phyloP scores from a whole-genome alignment of 1,139 yeast genomes.

The Taiozyma sp. region DNA sequence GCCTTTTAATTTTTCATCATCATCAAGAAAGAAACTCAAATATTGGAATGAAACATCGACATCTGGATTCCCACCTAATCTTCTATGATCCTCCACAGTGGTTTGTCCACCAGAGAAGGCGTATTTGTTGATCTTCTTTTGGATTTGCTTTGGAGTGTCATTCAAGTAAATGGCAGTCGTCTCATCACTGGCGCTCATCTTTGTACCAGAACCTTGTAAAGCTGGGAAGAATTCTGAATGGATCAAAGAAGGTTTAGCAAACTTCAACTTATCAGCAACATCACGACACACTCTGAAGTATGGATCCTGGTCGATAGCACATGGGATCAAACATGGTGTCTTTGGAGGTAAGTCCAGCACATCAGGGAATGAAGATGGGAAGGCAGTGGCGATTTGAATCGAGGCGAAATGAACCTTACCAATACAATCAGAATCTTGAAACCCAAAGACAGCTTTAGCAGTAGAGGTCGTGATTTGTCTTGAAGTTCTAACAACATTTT shows the following conservation, averaged over 20 bases:
- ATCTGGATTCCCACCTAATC: conserved; percentile 89
- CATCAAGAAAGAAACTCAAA: conserved; percentile 80
- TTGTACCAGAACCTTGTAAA: conserved; percentile 91
- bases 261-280: conserved; percentile 90
- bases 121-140: conserved; percentile 91
- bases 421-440: conserved; percentile 89
- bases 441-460: conserved; percentile 97
- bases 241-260: conserved; percentile 83
- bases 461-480: conserved; percentile 95
- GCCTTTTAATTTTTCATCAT: conserved; percentile 69
- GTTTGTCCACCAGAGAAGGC: conserved; percentile 96
- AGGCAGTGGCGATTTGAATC: conserved; percentile 92
- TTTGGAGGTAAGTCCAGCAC: conserved; percentile 77
- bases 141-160: conserved; percentile 87
- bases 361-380: conserved; percentile 94
- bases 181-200: conserved; percentile 94
- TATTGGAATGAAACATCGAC: conserved; percentile 95
- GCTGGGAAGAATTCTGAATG: conserved; percentile 99
- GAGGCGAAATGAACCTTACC: conserved; percentile 96
- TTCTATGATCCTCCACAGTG: conserved; percentile 84
- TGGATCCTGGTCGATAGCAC: conserved; percentile 99
- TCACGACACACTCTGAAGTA: conserved; percentile 97
- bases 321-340: conserved; percentile 96
- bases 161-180: conserved; percentile 86
- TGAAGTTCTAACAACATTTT: conserved; percentile 88